Base-by-base conservation (phyloP, 2,329 filamentous ascomycete genomes). In the Dryadomyces quercivorus region DNA sequence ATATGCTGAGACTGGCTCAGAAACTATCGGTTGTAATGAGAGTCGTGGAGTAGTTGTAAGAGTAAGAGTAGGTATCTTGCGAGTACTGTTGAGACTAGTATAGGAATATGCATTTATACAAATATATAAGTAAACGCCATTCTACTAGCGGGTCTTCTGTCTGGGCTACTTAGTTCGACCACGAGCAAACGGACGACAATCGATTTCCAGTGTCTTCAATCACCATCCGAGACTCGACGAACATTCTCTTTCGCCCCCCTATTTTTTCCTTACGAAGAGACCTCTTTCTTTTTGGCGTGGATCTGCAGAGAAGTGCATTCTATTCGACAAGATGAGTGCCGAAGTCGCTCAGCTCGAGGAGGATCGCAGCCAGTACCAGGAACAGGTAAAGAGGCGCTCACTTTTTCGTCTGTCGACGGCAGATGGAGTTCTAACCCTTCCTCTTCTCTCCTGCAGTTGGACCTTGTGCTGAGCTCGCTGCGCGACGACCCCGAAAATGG, bases 401-500 rank as follows among this genome's bases (percentile, higher is more conserved):
- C 13, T 5, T 31, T 13, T 9, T 36, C 31, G 7, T 3, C n/a
- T 6, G 3, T 22, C 31, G 7, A 38, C 3, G 26, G 26, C 26
- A 31, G 8, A 31, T 31, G 26, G 26, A 8, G 4, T 31, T 4
- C 26, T 31, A 31, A 31, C 26, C 18, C 40, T 22, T 9, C 12
- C 3, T 9, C 22, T 26, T 26, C 9, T 34, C 16, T 42, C 8
- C 13, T 52, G 26, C 22, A 91, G 86, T 81, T 95, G 66, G 87
- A 91, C 64, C 83, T 88, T 42, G 83, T 95, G 57, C 73, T 84
- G 63, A 75, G 80, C 54, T 86, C 87, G 60, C 80, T 95, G 55
- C 83, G 85, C 68, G 83, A 86, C 68, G 88, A 93, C 64, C 84
- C 90, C 59, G 84, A 86, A 56, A 92, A 89, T 69, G 75, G 74